These are phyloP conservation scores for Hanseniaspora gamundiae DNA, from an alignment of 1,139 yeast species.

Conservation along the genomic window DNA sequence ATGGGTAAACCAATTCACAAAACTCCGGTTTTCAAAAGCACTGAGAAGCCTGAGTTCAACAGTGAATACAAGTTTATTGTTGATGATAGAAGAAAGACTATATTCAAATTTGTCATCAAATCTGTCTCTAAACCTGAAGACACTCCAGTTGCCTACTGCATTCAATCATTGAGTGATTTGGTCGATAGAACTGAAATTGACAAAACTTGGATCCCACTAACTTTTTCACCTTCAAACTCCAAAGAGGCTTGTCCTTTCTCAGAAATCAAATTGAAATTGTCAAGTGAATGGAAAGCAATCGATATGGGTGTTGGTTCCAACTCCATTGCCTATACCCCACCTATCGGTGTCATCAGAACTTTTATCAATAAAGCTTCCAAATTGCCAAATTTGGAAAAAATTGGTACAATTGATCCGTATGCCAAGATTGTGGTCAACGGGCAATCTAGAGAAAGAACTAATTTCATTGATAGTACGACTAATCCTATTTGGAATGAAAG, in stretches of 20 bases:
- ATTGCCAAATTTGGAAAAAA: conserved; percentile 70
- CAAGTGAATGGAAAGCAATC: conserved; percentile 80
- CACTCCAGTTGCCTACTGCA: conserved; percentile 46
- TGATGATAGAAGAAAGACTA: conserved; percentile 58
- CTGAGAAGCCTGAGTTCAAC: conserved; percentile 59
- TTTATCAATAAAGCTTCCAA: conserved; percentile 58
- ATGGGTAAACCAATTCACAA: conserved; percentile 47
- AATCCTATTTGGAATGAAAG: conserved; percentile 83
- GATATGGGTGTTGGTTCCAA: conserved; percentile 53
- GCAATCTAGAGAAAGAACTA: conserved; percentile 64
- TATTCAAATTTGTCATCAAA: conserved; percentile 52
- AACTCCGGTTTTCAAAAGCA: conserved; percentile 47
- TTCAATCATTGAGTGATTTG: conserved; percentile 55
- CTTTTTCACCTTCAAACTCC: conserved; percentile 1
- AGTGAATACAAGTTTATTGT: conserved; percentile 59
- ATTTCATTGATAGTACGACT: conserved; percentile 51
- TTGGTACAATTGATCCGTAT: conserved; percentile 91
- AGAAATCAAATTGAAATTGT: conserved; percentile 55
- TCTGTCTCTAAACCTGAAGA: conserved; percentile 38
- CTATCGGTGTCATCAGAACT: conserved; percentile 82
- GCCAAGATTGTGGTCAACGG: conserved; percentile 71
- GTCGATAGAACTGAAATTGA: conserved; percentile 71
- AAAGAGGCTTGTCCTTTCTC: conserved; percentile 1
- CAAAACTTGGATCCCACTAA: conserved; percentile 59
- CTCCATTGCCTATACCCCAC: conserved; percentile 74